A percentile compares a stretch with the other conserved stretches of the same genome.
Evolutionary conservation across 176 grass and related monocot species (phyloP).

Genomic region (Poa pratensis): DNA sequence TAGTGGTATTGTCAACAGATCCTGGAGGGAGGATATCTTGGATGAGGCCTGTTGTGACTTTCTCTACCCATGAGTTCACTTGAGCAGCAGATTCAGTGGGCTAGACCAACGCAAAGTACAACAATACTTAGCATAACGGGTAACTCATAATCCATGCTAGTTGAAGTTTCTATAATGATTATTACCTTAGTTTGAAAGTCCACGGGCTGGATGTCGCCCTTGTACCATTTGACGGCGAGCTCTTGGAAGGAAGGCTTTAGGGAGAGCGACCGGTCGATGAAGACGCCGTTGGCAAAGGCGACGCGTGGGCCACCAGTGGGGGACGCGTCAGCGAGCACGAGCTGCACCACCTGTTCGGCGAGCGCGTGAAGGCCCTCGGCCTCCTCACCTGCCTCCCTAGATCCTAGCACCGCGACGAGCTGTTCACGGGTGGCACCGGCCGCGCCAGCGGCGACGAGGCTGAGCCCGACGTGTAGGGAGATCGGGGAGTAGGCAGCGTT

Average conservation of each 20-base stretch:
- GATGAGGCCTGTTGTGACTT: background rate
- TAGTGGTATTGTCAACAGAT: background rate
- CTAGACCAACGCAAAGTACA: background rate
- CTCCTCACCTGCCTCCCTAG: background rate
- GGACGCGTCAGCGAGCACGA: background rate
- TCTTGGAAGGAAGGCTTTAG: background rate
- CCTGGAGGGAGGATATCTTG: background rate
- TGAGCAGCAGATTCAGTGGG: background rate
- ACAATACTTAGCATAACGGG: background rate
- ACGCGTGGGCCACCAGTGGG: background rate
- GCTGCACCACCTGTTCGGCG: background rate
- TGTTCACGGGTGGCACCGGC: constrained; percentile 67
- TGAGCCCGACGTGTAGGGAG: constrained; percentile 74
- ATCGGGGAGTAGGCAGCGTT: constrained; percentile 85
- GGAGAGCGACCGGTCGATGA: background rate
- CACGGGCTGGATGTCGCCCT: background rate
- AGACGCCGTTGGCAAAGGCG: background rate
- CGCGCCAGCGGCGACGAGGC: constrained; percentile 62
- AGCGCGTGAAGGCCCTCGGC: background rate
- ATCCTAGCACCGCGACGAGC: constrained; percentile 47
- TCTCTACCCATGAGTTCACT: constrained; percentile 11
- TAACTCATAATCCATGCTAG: background rate
- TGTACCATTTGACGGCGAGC: background rate
- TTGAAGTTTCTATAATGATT: background rate
- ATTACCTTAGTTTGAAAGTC: constrained; percentile 4